Conservation (phyloP, 2,329 filamentous ascomycete genomes). For the Pezicula carpinea region DNA sequence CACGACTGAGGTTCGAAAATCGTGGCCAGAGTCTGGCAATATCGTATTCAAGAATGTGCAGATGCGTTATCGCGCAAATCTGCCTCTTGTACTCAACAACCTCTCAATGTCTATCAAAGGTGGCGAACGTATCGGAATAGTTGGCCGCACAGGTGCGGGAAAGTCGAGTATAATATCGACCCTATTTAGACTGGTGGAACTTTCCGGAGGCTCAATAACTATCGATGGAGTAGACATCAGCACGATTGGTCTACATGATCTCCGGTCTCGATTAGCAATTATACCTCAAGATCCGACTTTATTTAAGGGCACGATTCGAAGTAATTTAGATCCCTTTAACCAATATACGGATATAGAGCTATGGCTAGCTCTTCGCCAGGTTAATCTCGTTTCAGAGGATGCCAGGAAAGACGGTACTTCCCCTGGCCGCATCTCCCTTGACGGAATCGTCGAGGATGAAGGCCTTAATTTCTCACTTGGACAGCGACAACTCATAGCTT, state of each 20-base stretch:
- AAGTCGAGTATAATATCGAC: conserved; percentile 83
- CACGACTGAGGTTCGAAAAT: conserved; percentile 16
- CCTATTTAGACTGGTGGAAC: conserved; percentile 70
- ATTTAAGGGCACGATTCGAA: conserved; percentile 75
- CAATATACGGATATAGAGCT: conserved; percentile 74
- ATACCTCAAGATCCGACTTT: conserved; percentile 83
- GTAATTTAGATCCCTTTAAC: conserved; percentile 75
- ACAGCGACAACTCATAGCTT: conserved; percentile 90
- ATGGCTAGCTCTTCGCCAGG: conserved; percentile 73
- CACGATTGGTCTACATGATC: conserved; percentile 68
- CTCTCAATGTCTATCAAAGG: conserved; percentile 67
- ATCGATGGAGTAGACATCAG: conserved; percentile 67
- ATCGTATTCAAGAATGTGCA: conserved; percentile 71
- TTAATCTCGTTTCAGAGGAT: conserved; percentile 61
- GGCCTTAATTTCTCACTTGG: conserved; percentile 94
- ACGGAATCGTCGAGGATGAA: conserved; percentile 85
- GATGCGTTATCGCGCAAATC: conserved; percentile 70
- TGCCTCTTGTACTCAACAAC: conserved; percentile 69
- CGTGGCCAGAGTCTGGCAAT: conserved; percentile 84
- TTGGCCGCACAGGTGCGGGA: conserved; percentile 79
- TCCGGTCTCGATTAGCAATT: conserved; percentile 73
- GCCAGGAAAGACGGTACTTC: conserved; percentile 28
- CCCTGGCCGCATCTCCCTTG: conserved; percentile 67
- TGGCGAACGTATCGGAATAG: conserved; percentile 76
- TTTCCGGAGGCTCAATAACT: conserved; percentile 56